phyloP scores from a whole-genome alignment of 2,329 filamentous ascomycete genomes.

The Colletotrichum ledebouriae region DNA sequence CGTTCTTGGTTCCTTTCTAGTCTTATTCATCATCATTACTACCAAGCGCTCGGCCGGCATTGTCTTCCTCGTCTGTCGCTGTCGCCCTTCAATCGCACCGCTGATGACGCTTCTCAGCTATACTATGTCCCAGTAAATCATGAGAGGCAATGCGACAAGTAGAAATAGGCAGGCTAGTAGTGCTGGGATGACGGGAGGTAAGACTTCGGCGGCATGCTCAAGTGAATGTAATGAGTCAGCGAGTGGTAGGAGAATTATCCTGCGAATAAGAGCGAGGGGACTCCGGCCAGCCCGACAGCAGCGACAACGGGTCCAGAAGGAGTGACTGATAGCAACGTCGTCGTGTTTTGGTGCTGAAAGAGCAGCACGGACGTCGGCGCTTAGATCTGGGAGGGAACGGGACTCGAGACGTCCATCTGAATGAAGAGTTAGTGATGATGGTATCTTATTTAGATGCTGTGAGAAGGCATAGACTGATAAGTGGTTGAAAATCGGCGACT shows the following conservation, averaged over 20 bases:
- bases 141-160: conserved; percentile 26
- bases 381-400: conserved; percentile 37
- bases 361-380: conserved; percentile 39
- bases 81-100: no score
- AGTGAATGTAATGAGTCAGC: conserved; percentile 22
- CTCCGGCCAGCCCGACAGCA: conserved; percentile 31
- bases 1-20: neutral
- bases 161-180: conserved; percentile 32
- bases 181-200: conserved; percentile 34
- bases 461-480: neutral
- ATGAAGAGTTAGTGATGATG: conserved; percentile 1
- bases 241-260: conserved; percentile 30
- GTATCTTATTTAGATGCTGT: no score
- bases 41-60: neutral
- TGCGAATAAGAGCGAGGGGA: conserved; percentile 28
- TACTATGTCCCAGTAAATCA: conserved; percentile 30
- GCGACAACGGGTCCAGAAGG: conserved; percentile 39
- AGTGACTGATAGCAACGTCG: conserved; percentile 31
- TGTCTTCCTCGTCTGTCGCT: neutral
- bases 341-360: conserved; percentile 34
- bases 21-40: no score
- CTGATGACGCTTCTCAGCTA: neutral
- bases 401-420: conserved; percentile 16
- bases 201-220: conserved; percentile 28
- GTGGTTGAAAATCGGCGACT: neutral